Evolutionary conservation across 129 eudicot genomes (phyloP).

Genomic region (Sambucus nigra): DNA sequence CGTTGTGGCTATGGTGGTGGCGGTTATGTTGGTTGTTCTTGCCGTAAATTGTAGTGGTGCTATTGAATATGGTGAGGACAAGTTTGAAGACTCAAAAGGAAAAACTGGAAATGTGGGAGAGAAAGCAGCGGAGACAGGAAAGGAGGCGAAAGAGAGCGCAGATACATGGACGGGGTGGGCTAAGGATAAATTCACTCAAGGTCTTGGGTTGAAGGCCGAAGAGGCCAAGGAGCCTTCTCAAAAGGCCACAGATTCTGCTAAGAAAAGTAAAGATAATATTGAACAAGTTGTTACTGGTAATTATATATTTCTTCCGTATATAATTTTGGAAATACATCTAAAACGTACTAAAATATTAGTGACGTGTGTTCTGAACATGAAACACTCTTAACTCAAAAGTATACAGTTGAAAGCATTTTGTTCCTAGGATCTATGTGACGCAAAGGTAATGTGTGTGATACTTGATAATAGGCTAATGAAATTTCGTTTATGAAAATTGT

Average conservation of each 20-base stretch:
- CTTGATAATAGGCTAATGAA: too few relatives aligned
- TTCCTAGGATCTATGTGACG: too few relatives aligned
- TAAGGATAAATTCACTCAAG: conserved; percentile 57
- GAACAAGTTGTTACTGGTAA: conserved; percentile 23
- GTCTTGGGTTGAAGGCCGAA: conserved; percentile 35
- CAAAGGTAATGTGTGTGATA: too few relatives aligned
- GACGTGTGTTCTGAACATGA: too few relatives aligned
- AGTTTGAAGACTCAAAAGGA: conserved; percentile 18
- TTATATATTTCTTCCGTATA: neutral
- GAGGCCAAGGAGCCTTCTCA: conserved; percentile 25
- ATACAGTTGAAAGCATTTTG: too few relatives aligned
- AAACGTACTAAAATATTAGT: too few relatives aligned
- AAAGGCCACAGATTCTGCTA: conserved; percentile 28
- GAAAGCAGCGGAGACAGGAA: conserved; percentile 19
- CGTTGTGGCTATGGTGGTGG: neutral
- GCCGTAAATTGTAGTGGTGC: conserved; percentile 12
- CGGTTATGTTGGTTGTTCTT: conserved; percentile 6
- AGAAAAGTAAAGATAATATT: conserved; percentile 30
- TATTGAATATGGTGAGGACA: neutral
- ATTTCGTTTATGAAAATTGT: too few relatives aligned
- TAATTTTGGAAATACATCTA: too few relatives aligned
- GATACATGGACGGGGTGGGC: conserved; percentile 92
- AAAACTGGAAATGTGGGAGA: conserved; percentile 11
- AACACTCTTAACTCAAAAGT: too few relatives aligned
- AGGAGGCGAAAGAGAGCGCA: conserved; percentile 29